Evolutionary conservation across 2,329 filamentous ascomycete genomes (phyloP), one percentile per base, ranked within the genome.

Genomic region (Eutypa lata): DNA sequence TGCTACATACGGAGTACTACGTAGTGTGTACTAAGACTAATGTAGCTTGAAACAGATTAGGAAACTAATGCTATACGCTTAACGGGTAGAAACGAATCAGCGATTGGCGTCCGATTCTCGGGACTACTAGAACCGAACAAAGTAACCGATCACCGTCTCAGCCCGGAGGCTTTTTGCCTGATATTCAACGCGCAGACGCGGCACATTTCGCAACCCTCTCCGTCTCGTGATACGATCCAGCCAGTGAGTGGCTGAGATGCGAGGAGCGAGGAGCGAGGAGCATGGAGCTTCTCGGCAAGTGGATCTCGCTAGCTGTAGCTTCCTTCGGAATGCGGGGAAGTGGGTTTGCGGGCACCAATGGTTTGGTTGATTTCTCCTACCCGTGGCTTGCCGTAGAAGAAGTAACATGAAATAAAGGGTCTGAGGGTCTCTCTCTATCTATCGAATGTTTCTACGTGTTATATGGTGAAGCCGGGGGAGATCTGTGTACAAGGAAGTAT

Each of bases 271-370:
- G 7, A 14, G 31, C 7, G 31, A 51, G 57, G 52, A 62, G 58
- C 59, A 24, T 54, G 16, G 26, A 55, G 48, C 21, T 1, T 54
- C 18, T 48, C 35, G 56, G 57, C 37, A 60, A 58, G 57, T 56
- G 56, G 57, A 45, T 19, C 22, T 16, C 35, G 6, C 13, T 18
- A 14, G 35, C 35, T 14, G 6, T 18, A 38, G 13, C 13, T 38
- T 5, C 35, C 35, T n/a, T 21, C 35, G 53, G 42, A 52, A 48
- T 33, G 49, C 47, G 50, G 46, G n/a, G 44, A 18, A 19, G 53
- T 54, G 54, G 51, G 24, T 47, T 50, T 58, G 58, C 54, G 58
- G 58, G 58, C 56, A 60, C 57, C 56, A 58, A 58, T 60, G 47
- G 57, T 31, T n/a, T 18, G 35, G 35, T 18, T 16, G 1, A 35